Evolutionary conservation across 108 stramenopile species (phyloP), one percentile per base, ranked within the genome.

Genomic region (Cylindrotheca closterium): DNA sequence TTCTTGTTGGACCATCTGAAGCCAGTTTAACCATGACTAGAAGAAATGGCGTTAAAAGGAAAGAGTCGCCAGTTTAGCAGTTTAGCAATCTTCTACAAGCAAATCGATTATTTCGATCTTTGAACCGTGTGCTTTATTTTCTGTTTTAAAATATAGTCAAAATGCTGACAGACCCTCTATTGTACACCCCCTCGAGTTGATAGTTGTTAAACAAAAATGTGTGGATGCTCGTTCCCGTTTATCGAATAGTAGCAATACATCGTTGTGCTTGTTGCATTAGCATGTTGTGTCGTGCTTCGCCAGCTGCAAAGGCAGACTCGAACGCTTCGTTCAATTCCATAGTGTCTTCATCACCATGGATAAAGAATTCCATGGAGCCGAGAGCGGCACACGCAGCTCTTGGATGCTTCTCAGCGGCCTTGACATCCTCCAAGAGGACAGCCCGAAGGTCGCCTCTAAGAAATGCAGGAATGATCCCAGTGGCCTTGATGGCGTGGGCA

Each of bases 231-330:
- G n/a, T n/a, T n/a, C n/a, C n/a, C 4, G 17, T 37, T 24, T 65
- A 64, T 55, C 49, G 47, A 55, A 74, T 70, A n/a, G 28, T 50
- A 30, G 60, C 47, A 31, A 80, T 55, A 47, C 79, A 80, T 51
- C 60, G 37, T 30, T 70, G 12, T 22, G 73, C 73, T 67, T 78
- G 77, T 23, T 60, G 58, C 73, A 65, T 58, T 15, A 81, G 60
- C 25, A 52, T 56, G 1, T 30, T 22, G 53, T 81, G 77, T 52
- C 73, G 23, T 1, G 64, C 68, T 51, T 70, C 58, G 17, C 80
- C 80, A 22, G 66, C 68, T 8, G 69, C 27, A 27, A 48, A 27
- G 4, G 80, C 76, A 49, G 24, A 18, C 28, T 70, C 37, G 31
- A 81, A 64, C 3, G 66, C 74, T 22, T 54, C 65, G 63, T 75